Base-by-base conservation (phyloP, 495 filamentous ascomycete genomes). In the Penicillium goetzii region DNA sequence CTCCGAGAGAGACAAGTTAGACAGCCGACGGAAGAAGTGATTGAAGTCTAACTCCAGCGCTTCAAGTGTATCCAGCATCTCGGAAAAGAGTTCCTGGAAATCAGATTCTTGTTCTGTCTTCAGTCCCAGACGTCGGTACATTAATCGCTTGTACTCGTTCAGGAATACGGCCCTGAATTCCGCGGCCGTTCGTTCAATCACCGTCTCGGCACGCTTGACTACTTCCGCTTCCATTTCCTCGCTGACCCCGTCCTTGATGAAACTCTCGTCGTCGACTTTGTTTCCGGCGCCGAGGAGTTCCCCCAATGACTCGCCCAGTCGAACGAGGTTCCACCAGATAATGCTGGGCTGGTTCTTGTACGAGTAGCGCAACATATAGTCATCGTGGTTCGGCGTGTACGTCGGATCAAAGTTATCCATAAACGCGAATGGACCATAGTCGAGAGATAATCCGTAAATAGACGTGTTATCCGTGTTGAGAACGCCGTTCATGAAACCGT, bases 311-410 rank as follows among this genome's bases (percentile, higher is more conserved):
- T 98, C 95, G 58, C 91, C 95, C 0, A 99, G 83, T 25, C 95
- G 88, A 12, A 97, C 92, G 4, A 99, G 83, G 68, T 99, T 99
- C 95, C 95, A 99, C 95, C 95, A 99, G 71, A 99, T 93, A 45
- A 98, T 90, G 50, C 88, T 92, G 1, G 95, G 93, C 69, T 99
- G 95, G 76, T 97, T 97, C 58, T 87, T 87, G 81, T 97, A 99
- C 49, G 85, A 85, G 74, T 99, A 99, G 33, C 95, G 86, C 17
- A 96, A 76, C 77, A 88, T 83, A 68, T 89, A 84, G 72, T 99
- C 95, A 73, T 99, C 95, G 74, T 99, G 95, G 71, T 99, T 99
- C 6, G 95, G 95, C 0, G 95, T 99, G 74, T 97, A 99, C 25
- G 80, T 80, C 0, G 95, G 95, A 72, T 97, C 93, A 71, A 98